phyloP scores from a whole-genome alignment of 306 rosid species.

The Inga leiocalycina region DNA sequence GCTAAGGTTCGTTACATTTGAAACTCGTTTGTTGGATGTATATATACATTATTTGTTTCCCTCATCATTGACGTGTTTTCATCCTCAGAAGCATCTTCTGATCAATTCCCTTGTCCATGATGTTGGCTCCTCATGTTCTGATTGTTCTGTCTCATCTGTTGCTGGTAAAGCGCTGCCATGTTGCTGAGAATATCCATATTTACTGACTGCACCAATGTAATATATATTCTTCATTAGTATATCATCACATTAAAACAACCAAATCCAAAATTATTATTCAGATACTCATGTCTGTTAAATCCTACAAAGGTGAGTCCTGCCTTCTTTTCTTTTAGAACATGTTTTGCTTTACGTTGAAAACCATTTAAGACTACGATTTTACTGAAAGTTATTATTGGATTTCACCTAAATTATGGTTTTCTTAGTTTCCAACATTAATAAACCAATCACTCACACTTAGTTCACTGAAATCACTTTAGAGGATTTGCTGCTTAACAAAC shows the following conservation, averaged over 20 bases:
- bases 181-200: conserved; percentile 54
- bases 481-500: background rate
- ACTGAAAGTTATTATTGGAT: background rate
- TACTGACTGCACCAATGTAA: conserved; percentile 45
- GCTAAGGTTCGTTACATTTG: background rate
- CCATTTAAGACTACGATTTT: background rate
- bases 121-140: conserved; percentile 30
- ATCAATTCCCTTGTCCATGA: conserved; percentile 32
- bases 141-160: conserved; percentile 42
- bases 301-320: background rate
- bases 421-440: background rate
- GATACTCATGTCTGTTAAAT: background rate
- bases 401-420: background rate
- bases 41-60: conserved; percentile 5
- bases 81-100: background rate
- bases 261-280: background rate
- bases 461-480: background rate
- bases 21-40: background rate
- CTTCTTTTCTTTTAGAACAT: background rate
- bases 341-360: background rate
- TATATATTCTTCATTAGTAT: background rate
- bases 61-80: conserved; percentile 20
- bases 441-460: background rate
- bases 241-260: conserved; percentile 6
- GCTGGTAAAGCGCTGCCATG: conserved; percentile 54